phyloP scores from a whole-genome alignment of 176 grass and related monocot species.

The Sorghum bicolor region Sorghum_bicolor_NCBIv3 NC_012871.2:66023001-66023500 shows the following conservation, averaged over 20 bases:
- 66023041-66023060: not conserved
- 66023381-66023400: conserved; percentile 35
- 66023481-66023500: not conserved
- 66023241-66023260: not conserved
- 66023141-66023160: not conserved
- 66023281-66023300: not conserved
- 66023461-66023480: not conserved
- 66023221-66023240: no score
- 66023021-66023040: not conserved
- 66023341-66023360: no score
- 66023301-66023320: not conserved
- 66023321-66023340: not conserved
- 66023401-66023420: conserved; percentile 28
- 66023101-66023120: not conserved
- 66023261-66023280: not conserved
- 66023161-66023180: not conserved
- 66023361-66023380: conserved; percentile 17
- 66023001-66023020: not conserved
- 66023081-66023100: not conserved
- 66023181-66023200: not conserved
- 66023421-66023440: not conserved
- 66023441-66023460: no score
- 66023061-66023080: not conserved
- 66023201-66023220: not conserved
- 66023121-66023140: not conserved